These are phyloP conservation scores for Fusarium sp. DNA, from an alignment of 2,329 filamentous ascomycete species.

Conservation along the genomic window DNA sequence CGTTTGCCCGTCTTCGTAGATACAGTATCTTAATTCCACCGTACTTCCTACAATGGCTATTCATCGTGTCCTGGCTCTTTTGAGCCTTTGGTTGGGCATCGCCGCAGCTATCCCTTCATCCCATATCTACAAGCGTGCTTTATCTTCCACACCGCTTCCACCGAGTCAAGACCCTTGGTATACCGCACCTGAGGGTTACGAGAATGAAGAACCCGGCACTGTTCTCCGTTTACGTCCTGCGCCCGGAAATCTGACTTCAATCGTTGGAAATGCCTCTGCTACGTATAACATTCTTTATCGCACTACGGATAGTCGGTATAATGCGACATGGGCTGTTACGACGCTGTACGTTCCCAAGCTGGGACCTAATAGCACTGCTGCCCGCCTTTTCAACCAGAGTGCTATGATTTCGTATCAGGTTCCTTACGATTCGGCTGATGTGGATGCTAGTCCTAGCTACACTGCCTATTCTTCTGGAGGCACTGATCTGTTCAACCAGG, in stretches of 20 bases:
- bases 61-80: slow-evolving; percentile 18
- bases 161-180: slow-evolving; percentile 46
- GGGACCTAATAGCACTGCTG: slow-evolving; percentile 27
- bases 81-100: slow-evolving; percentile 36
- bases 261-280: slow-evolving; percentile 35
- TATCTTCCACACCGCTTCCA: slow-evolving; percentile 18
- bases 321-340: slow-evolving; percentile 41
- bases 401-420: slow-evolving; percentile 42
- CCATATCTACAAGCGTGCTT: slow-evolving; percentile 12
- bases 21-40: background rate
- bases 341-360: slow-evolving; percentile 39
- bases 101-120: background rate
- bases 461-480: slow-evolving; percentile 6
- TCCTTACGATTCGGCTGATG: slow-evolving; percentile 42
- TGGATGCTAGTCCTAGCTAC: slow-evolving; percentile 42
- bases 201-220: slow-evolving; percentile 35
- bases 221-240: slow-evolving; percentile 42
- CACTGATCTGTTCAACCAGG: background rate
- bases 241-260: slow-evolving; percentile 40
- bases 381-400: slow-evolving; percentile 19
- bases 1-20: background rate
- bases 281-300: slow-evolving; percentile 43
- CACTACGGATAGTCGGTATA: slow-evolving; percentile 43
- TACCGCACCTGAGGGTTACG: slow-evolving; percentile 34
- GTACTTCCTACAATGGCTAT: slow-evolving; percentile 23